Base-by-base conservation (phyloP, 225 moss, liverwort and hornwort species). In the Straminergon stramineum region DNA sequence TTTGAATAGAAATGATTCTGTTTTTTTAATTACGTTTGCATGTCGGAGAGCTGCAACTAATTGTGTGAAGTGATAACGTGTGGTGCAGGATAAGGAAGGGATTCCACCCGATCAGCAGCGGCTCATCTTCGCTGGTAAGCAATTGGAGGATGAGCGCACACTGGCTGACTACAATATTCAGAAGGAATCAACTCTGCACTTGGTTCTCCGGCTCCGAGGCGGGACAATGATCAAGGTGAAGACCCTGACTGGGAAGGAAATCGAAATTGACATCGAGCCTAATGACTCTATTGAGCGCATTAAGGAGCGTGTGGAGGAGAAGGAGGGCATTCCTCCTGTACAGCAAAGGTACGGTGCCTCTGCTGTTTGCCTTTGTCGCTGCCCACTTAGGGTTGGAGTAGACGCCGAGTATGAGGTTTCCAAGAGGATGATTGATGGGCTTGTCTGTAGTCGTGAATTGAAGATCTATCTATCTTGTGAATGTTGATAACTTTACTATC, bases 211-310 rank as follows among this genome's bases (percentile, higher is more conserved):
- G 75, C 93, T 99, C 57, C 96, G 97, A 88, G 98, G 98, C 28
- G 98, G 98, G 31, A 99, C 98, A 58, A 99, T 99, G 98, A 99
- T 99, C 79, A 99, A 99, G 93, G 97, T 99, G 87, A 99, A 99
- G 90, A 99, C 98, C 52, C 89, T 99, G 43, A 99, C 98, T 15
- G 98, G 97, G 67, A 99, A 99, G 93, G 98, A 99, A 89, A 99
- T 99, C 60, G 98, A 99, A 92, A 99, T 99, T 84, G 98, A 99
- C 79, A 99, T 99, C 86, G 98, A 99, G 93, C 98, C 98, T 12
- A 97, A 95, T 62, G 98, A 97, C 87, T 92, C 98, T 56, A 96
- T 99, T 51, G 97, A 99, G 94, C 95, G 97, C 86, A 99, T 99
- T 87, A 99, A 99, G 90, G 98, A 99, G 83, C 96, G 98, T 84